A percentile compares a stretch with the other conserved stretches of the same genome.
These are phyloP conservation scores for Grammothele lineata DNA, from an alignment of 768 basidiomycete genomes.

Conservation along the genomic window DNA sequence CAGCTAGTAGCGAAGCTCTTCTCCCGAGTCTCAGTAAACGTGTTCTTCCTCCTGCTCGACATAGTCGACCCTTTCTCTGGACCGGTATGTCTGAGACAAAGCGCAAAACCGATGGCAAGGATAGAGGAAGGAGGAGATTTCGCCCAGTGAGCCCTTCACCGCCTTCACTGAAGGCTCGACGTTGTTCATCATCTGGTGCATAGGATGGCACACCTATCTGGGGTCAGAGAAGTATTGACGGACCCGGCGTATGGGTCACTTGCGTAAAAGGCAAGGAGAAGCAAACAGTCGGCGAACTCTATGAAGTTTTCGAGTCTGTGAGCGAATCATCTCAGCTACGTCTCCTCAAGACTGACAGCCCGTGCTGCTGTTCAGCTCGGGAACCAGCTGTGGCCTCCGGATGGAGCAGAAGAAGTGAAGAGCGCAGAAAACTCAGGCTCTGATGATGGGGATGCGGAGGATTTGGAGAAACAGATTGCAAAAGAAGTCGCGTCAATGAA, in stretches of 20 bases:
- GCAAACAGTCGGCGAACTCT: conserved; percentile 69
- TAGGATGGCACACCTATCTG: conserved; percentile 69
- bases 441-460: conserved; percentile 31
- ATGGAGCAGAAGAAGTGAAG: conserved; percentile 14
- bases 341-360: no score
- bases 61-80: no score
- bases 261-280: conserved; percentile 84
- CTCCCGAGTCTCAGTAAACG: no score
- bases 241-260: conserved; percentile 83
- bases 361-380: conserved; percentile 46
- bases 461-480: conserved; percentile 67
- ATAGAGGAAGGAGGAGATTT: conserved; percentile 21
- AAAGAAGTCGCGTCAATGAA: conserved; percentile 71
- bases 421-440: conserved; percentile 18
- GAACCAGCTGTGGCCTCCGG: conserved; percentile 63
- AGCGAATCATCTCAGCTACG: conserved; percentile 19
- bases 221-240: conserved; percentile 63
- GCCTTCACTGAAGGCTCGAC: neutral
- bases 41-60: no score
- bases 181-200: neutral
- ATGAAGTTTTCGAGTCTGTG: conserved; percentile 76
- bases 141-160: conserved; percentile 13
- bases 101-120: conserved; percentile 21
- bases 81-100: conserved; percentile 18
- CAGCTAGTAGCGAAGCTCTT: no score